Percentiles rank a stretch among this genome's conserved stretches.
Evolutionary conservation across 345 rosid species (phyloP).

Genomic region (Raphanus raphanistrum): DNA sequence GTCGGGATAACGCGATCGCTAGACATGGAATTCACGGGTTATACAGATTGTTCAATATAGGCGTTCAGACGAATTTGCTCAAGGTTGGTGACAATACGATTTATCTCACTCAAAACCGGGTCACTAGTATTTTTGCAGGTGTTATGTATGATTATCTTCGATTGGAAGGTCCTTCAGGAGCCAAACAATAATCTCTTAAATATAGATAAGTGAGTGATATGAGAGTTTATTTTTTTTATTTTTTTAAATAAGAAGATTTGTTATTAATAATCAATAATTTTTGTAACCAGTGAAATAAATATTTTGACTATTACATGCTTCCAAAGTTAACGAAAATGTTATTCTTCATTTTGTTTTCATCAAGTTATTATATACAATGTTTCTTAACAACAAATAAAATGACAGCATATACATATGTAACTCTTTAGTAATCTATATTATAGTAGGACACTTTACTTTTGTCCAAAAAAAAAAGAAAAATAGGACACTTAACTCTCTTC

Average conservation of each 20-base stretch:
- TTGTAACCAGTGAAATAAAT: neutral
- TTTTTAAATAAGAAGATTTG: neutral
- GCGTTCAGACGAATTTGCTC: constrained; percentile 43
- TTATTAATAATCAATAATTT: neutral
- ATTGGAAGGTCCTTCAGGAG: constrained; percentile 55
- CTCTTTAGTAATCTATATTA: neutral
- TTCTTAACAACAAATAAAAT: neutral
- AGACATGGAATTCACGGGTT: constrained; percentile 43
- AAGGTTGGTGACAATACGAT: constrained; percentile 48
- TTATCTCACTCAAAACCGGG: constrained; percentile 61
- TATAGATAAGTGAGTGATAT: neutral
- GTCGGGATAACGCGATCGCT: constrained; percentile 40
- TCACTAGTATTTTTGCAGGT: constrained; percentile 41
- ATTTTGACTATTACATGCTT: neutral
- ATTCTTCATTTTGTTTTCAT: neutral
- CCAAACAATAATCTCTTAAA: neutral
- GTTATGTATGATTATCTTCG: constrained; percentile 89
- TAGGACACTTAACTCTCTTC: too few species aligned
- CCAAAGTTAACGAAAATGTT: neutral
- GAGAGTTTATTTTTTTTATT: neutral
- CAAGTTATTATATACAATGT: neutral
- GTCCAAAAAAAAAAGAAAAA: too few species aligned
- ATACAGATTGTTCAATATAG: constrained; percentile 51
- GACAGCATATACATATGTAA: neutral
- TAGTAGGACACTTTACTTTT: too few species aligned